Evolutionary conservation across 352 stramenopile species (phyloP), one percentile per base, ranked within the genome.

Genomic region (Stramenopiles sp.): DNA sequence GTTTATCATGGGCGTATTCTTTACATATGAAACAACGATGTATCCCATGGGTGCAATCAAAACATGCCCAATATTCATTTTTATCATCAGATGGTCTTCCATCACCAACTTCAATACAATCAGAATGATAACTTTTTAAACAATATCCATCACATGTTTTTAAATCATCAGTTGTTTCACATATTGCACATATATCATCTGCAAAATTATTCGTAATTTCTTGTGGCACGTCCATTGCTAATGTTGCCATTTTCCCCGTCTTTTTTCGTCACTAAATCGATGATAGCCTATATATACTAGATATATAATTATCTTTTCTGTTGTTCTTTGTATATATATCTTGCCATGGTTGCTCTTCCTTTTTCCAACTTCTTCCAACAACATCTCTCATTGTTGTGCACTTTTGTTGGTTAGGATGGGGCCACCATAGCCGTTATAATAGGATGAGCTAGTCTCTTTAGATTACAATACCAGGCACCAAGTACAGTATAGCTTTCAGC

Each of bases 181-280:
- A 76, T 76, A 76, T 13, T 13, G 65, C 65, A 76, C 65, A 76
- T 13, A 76, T 33, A 76, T 76, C 65, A 33, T 76, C 65, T 13
- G 4, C 4, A 76, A 13, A 76, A 13, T 13, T 4, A 20, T 76
- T 33, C 13, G 38, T 13, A 53, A 53, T 53, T 53, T 53, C 38
- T 53, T 13, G 4, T 13, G 38, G 4, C 38, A 53, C 13, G 13
- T 53, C 38, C 4, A 13, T 13, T 13, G 38, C 38, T 53, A 53
- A 4, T 13, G 4, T 53, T 53, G 38, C 4, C 4, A 53, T 53
- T 53, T 4, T 53, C 4, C 38, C n/a, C n/a, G n/a, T n/a, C n/a
- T n/a, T n/a, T n/a, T n/a, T n/a, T n/a, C n/a, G n/a, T n/a, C n/a
- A n/a, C n/a, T n/a, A 53, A 53, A 53, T 53, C 4, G 13, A 53